phyloP scores from a whole-genome alignment of 2,329 filamentous ascomycete species.

The Nectriaceae sp. region DNA sequence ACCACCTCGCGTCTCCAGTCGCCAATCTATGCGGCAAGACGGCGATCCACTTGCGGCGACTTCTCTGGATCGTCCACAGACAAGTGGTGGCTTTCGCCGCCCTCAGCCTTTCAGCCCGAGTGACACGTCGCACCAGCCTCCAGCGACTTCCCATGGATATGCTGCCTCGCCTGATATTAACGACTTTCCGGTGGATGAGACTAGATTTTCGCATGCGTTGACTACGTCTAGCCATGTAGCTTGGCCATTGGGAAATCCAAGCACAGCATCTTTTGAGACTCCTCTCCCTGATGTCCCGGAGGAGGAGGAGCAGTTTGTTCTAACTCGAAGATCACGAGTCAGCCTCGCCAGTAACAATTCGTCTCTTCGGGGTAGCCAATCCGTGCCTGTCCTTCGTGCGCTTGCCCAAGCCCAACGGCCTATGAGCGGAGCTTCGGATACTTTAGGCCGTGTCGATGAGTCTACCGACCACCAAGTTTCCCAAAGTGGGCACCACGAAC shows the following conservation, averaged over 20 bases:
- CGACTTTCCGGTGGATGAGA: constrained; percentile 12
- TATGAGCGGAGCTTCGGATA: constrained; percentile 54
- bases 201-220: constrained; percentile 40
- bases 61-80: constrained; percentile 45
- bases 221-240: constrained; percentile 44
- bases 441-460: constrained; percentile 48
- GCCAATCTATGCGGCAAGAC: constrained; percentile 49
- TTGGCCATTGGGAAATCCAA: constrained; percentile 40
- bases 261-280: constrained; percentile 37
- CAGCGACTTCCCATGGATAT: constrained; percentile 16
- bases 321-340: constrained; percentile 40
- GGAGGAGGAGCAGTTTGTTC: constrained; percentile 56
- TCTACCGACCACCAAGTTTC: constrained; percentile 36
- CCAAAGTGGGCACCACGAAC: constrained; percentile 12
- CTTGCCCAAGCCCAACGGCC: constrained; percentile 42
- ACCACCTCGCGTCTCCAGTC: constrained; percentile 58
- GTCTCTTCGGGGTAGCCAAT: constrained; percentile 56
- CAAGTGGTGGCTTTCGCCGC: constrained; percentile 47
- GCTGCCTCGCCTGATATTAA: constrained; percentile 10
- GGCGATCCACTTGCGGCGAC: constrained; percentile 40
- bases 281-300: constrained; percentile 62
- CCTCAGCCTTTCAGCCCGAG: constrained; percentile 43
- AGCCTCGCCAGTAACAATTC: constrained; percentile 51
- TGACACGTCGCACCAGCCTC: constrained; percentile 20
- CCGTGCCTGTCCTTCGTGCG: constrained; percentile 56